Evolutionary conservation across 176 grass and related monocot genomes (phyloP), one percentile per base, ranked within the genome.

Genomic region (Microstegium vimineum): DNA sequence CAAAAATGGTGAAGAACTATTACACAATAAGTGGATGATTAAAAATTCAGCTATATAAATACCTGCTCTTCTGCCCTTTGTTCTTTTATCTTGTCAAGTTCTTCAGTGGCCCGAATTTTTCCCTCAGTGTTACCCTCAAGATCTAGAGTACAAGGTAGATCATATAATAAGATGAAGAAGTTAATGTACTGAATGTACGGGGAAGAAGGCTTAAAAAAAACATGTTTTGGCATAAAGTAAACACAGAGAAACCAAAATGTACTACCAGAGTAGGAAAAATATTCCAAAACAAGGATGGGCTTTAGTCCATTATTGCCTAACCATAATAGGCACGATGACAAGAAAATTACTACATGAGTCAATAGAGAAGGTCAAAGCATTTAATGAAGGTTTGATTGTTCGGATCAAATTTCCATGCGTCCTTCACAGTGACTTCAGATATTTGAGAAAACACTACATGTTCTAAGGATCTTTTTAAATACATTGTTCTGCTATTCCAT

Each of bases 41-140:
- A 71, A 0, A 82, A 63, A 85, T 65, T 84, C 46, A 85, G 47
- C 66, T 65, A 89, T 78, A 16, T 41, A 17, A 16, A 66, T 82
- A 98, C 92, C 92, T 98, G 95, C 78, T 98, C 91, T 66, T 98
- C 95, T 65, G 92, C 95, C 84, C 92, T 94, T 73, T 94, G 83
- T 78, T 83, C 91, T 84, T 91, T 94, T 59, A 98, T 75, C 52
- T 94, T 89, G 79, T 98, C 92, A 69, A 98, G 82, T 56, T 91
- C 88, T 89, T 93, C 95, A 78, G 88, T 71, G 60, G 89, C 76
- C 27, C 87, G 62, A 33, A 98, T 93, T 89, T 95, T 98, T 0
- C 81, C 86, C 38, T 95, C 95, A 8, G 92, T 90, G 84, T 98
- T 92, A 79, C 92, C 89, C 71, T 93, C 92, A 70, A 98, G 75